These are phyloP conservation scores for Hyphodiscus hymeniophilus DNA, from an alignment of 495 filamentous ascomycete genomes.

Conservation along the genomic window DNA sequence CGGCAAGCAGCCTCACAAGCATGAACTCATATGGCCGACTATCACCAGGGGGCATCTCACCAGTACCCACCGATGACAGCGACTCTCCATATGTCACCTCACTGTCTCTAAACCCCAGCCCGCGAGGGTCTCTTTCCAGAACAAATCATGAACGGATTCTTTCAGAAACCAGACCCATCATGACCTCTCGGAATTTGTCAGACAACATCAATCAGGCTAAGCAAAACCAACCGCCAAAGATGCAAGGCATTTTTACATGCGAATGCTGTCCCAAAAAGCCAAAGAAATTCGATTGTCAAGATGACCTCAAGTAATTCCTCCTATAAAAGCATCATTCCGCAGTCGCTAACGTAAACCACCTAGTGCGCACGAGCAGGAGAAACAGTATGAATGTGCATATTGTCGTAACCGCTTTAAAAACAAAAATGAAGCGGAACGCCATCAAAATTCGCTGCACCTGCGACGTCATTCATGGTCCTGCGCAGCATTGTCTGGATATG, in stretches of 20 bases:
- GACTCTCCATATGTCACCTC: slow-evolving; percentile 52
- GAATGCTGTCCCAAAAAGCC: slow-evolving; percentile 99
- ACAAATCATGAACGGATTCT: slow-evolving; percentile 37
- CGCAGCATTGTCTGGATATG: slow-evolving; percentile 67
- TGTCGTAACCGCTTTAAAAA: slow-evolving; percentile 98
- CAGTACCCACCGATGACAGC: slow-evolving; percentile 37
- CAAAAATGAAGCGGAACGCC: slow-evolving; percentile 96
- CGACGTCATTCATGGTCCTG: slow-evolving; percentile 98
- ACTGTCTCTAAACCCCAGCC: slow-evolving; percentile 53
- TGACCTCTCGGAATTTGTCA: slow-evolving; percentile 38
- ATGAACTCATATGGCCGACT: slow-evolving; percentile 61
- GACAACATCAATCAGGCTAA: slow-evolving; percentile 31
- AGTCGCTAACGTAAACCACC: slow-evolving; percentile 3
- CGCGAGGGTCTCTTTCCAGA: slow-evolving; percentile 41
- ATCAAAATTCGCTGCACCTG: slow-evolving; percentile 94
- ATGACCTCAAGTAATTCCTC: slow-evolving; percentile 72
- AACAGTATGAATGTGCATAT: slow-evolving; percentile 88
- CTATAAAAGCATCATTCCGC: background rate
- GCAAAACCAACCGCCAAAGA: slow-evolving; percentile 30
- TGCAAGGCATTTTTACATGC: slow-evolving; percentile 62
- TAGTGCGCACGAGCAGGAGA: slow-evolving; percentile 76
- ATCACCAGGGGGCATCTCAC: slow-evolving; percentile 54
- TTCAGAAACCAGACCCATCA: slow-evolving; percentile 34
- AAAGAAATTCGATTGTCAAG: slow-evolving; percentile 85
- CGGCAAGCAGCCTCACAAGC: slow-evolving; percentile 59